Evolutionary conservation across 345 rosid species (phyloP).

Genomic region (Schrenkiella parvula): DNA sequence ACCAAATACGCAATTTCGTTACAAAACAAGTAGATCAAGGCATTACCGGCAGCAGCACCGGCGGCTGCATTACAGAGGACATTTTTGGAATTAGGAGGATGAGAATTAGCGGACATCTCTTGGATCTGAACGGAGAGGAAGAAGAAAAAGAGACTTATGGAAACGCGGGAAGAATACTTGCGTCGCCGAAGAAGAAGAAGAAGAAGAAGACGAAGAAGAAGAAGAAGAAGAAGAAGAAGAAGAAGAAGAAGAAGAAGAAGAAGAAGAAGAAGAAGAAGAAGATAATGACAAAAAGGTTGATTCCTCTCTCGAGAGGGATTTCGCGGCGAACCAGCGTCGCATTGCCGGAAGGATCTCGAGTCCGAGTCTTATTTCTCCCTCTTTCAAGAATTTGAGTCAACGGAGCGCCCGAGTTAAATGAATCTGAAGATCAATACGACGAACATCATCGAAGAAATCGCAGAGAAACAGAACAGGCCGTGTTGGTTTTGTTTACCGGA

Average conservation of each 20-base stretch:
- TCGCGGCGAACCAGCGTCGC: constrained; percentile 69
- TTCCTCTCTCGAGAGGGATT: constrained; percentile 71
- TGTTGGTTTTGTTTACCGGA: constrained; percentile 8
- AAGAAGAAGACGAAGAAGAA: constrained; percentile 26
- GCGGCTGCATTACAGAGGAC: constrained; percentile 84
- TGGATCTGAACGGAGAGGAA: constrained; percentile 11
- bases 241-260: too few species aligned
- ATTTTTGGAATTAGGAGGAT: constrained; percentile 46
- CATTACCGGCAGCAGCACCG: constrained; percentile 83
- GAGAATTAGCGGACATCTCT: constrained; percentile 57
- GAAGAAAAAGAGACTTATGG: constrained; percentile 13
- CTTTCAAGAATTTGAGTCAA: background rate
- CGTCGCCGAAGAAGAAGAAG: constrained; percentile 10
- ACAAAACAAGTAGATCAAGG: background rate
- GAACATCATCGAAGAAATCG: constrained; percentile 13
- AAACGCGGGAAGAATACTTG: background rate
- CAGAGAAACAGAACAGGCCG: constrained; percentile 12
- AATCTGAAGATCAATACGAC: constrained; percentile 5
- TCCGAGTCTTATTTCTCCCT: background rate
- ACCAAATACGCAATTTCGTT: background rate
- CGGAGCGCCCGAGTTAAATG: background rate
- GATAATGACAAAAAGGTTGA: constrained; percentile 18
- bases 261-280: constrained; percentile 11
- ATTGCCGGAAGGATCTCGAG: constrained; percentile 44
- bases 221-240: constrained; percentile 26